These are phyloP conservation scores for Kluyveromyces sp. DNA, from an alignment of 1,139 yeast genomes.

Conservation along the genomic window DNA sequence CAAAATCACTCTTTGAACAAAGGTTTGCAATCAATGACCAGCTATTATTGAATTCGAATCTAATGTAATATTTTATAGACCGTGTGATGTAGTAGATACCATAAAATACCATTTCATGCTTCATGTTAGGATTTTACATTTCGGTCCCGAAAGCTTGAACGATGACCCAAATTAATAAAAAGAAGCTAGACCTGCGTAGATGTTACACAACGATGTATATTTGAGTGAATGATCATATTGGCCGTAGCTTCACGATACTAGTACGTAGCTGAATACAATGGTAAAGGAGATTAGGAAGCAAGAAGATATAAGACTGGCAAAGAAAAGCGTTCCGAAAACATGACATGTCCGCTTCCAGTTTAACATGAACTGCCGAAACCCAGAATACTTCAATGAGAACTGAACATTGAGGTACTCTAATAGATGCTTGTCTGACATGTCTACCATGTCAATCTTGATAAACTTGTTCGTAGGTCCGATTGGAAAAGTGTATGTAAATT, in stretches of 20 bases:
- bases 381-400: constrained; percentile 3
- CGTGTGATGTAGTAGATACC: background rate
- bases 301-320: constrained; percentile 16
- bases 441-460: background rate
- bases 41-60: background rate
- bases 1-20: constrained; percentile 6
- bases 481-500: constrained; percentile 3
- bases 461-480: background rate
- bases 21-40: constrained; percentile 2
- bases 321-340: constrained; percentile 20
- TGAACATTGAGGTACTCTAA: constrained; percentile 1
- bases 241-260: background rate
- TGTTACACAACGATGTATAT: too few relatives aligned
- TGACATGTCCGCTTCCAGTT: constrained; percentile 22
- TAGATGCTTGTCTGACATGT: background rate
- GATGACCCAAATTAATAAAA: background rate
- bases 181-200: too few relatives aligned
- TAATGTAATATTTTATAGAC: background rate
- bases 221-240: too few relatives aligned
- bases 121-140: background rate
- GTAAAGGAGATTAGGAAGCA: constrained; percentile 13
- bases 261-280: constrained; percentile 2
- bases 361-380: constrained; percentile 18
- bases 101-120: too few relatives aligned
- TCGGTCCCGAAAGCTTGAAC: too few relatives aligned